phyloP scores from a whole-genome alignment of 139 green algal species.

The Ettlia oleoabundans region DNA sequence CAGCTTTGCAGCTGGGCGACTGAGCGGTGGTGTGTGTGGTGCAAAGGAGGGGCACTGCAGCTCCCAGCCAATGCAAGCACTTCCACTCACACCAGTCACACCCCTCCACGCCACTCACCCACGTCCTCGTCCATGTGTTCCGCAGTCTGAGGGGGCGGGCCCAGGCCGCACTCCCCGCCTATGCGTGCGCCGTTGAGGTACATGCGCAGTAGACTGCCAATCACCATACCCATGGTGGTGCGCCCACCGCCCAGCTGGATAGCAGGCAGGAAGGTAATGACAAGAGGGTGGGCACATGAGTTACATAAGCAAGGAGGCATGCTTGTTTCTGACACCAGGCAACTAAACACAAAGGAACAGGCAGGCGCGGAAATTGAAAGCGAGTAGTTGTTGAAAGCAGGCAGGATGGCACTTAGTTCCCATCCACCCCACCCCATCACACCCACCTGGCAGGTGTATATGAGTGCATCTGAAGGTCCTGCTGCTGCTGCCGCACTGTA shows the following conservation, averaged over 20 bases:
- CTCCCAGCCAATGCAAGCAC: no score
- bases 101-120: slow-evolving; percentile 20
- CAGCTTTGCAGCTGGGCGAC: no score
- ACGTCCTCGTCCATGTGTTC: slow-evolving; percentile 49
- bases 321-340: no score
- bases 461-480: slow-evolving; percentile 52
- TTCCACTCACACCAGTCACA: background rate
- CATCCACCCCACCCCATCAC: background rate
- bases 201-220: slow-evolving; percentile 84
- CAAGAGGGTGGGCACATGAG: no score
- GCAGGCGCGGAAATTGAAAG: no score
- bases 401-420: background rate
- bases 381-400: no score
- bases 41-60: no score
- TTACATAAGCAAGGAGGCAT: no score
- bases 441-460: slow-evolving; percentile 94
- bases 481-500: slow-evolving; percentile 46
- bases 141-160: background rate
- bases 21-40: background rate
- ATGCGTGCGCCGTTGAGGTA: slow-evolving; percentile 43
- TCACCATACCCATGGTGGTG: slow-evolving; percentile 92
- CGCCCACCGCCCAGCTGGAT: slow-evolving; percentile 88
- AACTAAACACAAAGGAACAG: no score
- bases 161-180: background rate
- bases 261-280: no score